Conservation (phyloP, 2,329 filamentous ascomycete species). For the Catunica adiposa region DNA sequence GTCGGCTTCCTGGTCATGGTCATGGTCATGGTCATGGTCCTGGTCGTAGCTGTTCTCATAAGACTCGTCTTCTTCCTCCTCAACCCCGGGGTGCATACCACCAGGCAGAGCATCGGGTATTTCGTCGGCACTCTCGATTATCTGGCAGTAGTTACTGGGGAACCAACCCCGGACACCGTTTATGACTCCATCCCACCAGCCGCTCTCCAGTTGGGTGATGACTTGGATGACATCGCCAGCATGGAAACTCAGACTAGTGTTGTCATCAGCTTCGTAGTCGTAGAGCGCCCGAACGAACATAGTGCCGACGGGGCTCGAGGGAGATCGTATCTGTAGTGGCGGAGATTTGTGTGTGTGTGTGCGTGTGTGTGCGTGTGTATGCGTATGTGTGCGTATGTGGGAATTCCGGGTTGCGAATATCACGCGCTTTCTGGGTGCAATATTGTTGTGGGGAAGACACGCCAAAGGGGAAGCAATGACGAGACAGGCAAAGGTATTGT, state of each 20-base stretch:
- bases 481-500: too few relatives aligned
- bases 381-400: too few relatives aligned
- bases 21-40: slow-evolving; percentile 49
- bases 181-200: slow-evolving; percentile 99
- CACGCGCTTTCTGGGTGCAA: too few relatives aligned
- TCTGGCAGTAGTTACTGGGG: slow-evolving; percentile 93
- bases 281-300: slow-evolving; percentile 93
- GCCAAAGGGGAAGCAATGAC: too few relatives aligned
- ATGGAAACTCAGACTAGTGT: slow-evolving; percentile 90
- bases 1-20: slow-evolving; percentile 39
- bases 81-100: slow-evolving; percentile 25
- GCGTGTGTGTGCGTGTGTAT: neutral
- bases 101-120: slow-evolving; percentile 44
- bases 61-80: slow-evolving; percentile 5
- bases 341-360: neutral
- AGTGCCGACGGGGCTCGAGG: slow-evolving; percentile 35
- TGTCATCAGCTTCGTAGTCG: slow-evolving; percentile 94
- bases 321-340: slow-evolving; percentile 5
- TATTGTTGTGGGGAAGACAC: too few relatives aligned
- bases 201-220: slow-evolving; percentile 92
- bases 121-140: slow-evolving; percentile 63
- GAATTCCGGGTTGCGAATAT: too few relatives aligned
- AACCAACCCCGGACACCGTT: slow-evolving; percentile 97
- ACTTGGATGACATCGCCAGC: slow-evolving; percentile 97
- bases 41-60: slow-evolving; percentile 3